Percentiles rank a stretch among this genome's conserved stretches.
Conservation (phyloP, 164 flowering plant genomes). For the Houttuynia cordata region DNA sequence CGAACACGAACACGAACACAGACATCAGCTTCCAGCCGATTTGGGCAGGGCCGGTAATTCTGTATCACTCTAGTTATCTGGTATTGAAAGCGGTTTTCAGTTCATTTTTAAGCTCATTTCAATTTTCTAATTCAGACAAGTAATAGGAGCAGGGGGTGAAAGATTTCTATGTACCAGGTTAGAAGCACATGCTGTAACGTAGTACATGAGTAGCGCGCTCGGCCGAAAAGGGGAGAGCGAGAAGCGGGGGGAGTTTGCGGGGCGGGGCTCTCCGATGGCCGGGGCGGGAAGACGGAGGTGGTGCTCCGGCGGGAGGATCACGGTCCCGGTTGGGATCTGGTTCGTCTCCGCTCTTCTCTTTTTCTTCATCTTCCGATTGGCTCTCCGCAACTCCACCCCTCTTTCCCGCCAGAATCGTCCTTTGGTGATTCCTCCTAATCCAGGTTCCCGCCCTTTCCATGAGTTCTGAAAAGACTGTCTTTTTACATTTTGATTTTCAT, state of each 20-base stretch:
- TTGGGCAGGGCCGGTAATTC: no score
- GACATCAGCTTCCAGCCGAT: no score
- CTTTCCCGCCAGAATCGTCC: neutral
- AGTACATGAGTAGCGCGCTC: neutral
- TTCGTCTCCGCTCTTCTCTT: conserved; percentile 32
- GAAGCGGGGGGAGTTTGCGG: neutral
- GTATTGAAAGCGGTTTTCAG: no score
- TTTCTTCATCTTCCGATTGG: conserved; percentile 37
- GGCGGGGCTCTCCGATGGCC: conserved; percentile 9
- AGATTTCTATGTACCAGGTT: no score
- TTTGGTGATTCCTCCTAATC: neutral
- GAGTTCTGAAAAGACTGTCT: neutral
- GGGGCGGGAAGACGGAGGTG: conserved; percentile 24
- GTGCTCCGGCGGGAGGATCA: conserved; percentile 24
- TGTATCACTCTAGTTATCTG: no score
- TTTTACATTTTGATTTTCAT: neutral
- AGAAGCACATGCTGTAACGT: no score
- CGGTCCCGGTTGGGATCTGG: conserved; percentile 29
- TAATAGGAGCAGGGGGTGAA: no score
- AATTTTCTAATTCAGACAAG: no score
- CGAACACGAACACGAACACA: no score
- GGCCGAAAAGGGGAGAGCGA: neutral
- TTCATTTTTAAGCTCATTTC: no score
- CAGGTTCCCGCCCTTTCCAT: neutral
- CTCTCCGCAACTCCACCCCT: conserved; percentile 23